These are phyloP conservation scores for Pyrus communis DNA, from an alignment of 306 rosid genomes.

Conservation along the genomic window DNA sequence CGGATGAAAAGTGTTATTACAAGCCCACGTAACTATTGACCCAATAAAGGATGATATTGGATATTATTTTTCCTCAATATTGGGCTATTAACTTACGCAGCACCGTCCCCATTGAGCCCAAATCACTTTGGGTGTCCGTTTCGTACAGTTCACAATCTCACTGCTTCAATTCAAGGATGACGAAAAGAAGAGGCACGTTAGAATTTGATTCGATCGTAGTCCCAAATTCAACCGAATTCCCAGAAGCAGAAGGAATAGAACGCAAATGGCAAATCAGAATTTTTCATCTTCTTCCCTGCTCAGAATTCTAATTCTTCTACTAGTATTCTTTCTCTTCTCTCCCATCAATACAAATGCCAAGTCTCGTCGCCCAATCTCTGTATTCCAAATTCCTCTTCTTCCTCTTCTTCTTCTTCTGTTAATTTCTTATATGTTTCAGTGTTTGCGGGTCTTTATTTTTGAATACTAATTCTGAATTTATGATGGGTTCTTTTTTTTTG, in stretches of 20 bases:
- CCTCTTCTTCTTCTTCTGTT: background rate
- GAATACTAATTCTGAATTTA: background rate
- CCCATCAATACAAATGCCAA: slow-evolving; percentile 44
- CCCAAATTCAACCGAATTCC: background rate
- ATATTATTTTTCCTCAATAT: too few species aligned
- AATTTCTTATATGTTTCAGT: background rate
- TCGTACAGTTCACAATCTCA: too few species aligned
- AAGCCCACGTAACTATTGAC: too few species aligned
- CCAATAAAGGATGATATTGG: too few species aligned
- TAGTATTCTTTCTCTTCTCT: slow-evolving; percentile 18
- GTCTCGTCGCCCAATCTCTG: slow-evolving; percentile 63
- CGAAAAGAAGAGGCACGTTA: too few species aligned
- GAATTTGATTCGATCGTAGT: background rate
- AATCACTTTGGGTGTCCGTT: too few species aligned
- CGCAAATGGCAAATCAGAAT: background rate
- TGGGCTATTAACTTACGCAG: too few species aligned
- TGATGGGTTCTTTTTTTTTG: background rate
- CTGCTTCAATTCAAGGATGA: too few species aligned
- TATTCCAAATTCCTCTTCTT: slow-evolving; percentile 8
- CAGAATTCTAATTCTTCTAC: slow-evolving; percentile 6
- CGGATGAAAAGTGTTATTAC: too few species aligned
- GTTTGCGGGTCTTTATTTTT: background rate
- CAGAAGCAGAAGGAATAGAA: background rate
- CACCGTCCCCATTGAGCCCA: too few species aligned
- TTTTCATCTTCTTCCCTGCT: background rate